Percentiles rank a stretch among this genome's conserved stretches.
Evolutionary conservation across 2,329 filamentous ascomycete species (phyloP).

Genomic region (Nigrograna mackinnonii): DNA sequence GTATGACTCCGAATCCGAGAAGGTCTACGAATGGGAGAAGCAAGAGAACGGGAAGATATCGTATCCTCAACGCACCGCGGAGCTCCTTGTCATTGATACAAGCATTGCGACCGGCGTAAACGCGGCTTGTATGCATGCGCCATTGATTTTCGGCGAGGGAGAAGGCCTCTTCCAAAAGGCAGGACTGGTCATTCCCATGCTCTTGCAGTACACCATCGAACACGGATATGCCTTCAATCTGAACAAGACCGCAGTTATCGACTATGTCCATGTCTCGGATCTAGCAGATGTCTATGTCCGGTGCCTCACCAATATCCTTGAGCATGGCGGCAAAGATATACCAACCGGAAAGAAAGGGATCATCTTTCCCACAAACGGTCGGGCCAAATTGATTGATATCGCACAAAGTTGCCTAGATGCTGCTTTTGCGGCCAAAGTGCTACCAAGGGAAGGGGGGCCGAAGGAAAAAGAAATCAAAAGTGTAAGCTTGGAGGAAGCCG

Average conservation of each 20-base stretch:
- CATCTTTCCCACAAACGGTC: slow-evolving; percentile 14
- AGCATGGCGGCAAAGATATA: slow-evolving; percentile 16
- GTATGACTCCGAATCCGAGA: background rate
- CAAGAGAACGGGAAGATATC: background rate
- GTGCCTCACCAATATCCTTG: slow-evolving; percentile 15
- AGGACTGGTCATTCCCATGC: slow-evolving; percentile 15
- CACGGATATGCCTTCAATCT: slow-evolving; percentile 21
- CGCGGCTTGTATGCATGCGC: slow-evolving; percentile 16
- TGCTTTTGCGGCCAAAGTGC: slow-evolving; percentile 15
- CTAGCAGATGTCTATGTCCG: slow-evolving; percentile 17
- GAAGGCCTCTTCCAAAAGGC: slow-evolving; percentile 16
- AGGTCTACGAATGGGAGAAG: background rate
- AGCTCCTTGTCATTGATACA: slow-evolving; percentile 5
- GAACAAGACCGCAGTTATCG: slow-evolving; percentile 20
- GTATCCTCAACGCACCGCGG: background rate
- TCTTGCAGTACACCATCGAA: slow-evolving; percentile 15
- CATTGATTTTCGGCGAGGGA: slow-evolving; percentile 19
- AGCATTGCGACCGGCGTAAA: slow-evolving; percentile 12
- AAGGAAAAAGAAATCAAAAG: slow-evolving; percentile 13
- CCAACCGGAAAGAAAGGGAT: slow-evolving; percentile 15
- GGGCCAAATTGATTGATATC: slow-evolving; percentile 15
- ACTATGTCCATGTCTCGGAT: slow-evolving; percentile 19
- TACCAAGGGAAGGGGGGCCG: slow-evolving; percentile 16
- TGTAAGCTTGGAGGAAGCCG: background rate
- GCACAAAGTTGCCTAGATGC: slow-evolving; percentile 13